Base-by-base conservation (phyloP, 2,329 filamentous ascomycete species). In the Nothopassalora personata region DNA sequence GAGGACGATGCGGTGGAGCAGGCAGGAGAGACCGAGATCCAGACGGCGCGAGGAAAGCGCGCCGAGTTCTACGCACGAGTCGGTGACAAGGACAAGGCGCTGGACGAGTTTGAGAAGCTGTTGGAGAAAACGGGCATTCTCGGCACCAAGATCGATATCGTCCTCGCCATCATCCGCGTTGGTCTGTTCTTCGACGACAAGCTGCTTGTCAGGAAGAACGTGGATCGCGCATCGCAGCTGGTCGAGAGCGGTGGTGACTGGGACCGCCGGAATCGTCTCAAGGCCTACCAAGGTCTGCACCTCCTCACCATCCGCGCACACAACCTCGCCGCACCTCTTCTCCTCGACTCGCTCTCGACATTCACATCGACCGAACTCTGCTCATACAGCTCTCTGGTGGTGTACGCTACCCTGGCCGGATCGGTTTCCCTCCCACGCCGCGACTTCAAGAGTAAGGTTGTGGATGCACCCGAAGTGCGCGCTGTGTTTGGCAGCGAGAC, bases 321-420 rank as follows among this genome's bases (percentile, higher is more conserved):
- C 81, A 90, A 87, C 74, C 81, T 90, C 60, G 92, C 91, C 45
- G 94, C 94, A 1, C 93, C 94, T 45, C 84, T 97, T 10, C 87
- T 99, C 53, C 90, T 99, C 71, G 94, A 99, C 81, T 96, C 91
- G 72, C 83, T 99, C 66, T 97, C 93, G 30, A 99, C 94, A 23
- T 99, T 99, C 76, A 99, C 94, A 63, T 97, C 91, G 75, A 97
- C 97, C 79, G 94, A 99, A 77, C 86, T 99, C 53, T 99, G 94
- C 86, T 93, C 88, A 66, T 99, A 99, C 80, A 96, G 91, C 60
- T 89, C 86, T 61, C 85, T 99, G 27, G 94, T 99, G 54, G 87
- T 97, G 58, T 99, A 97, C 79, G 91, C 94, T 1, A 93, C 97
- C 23, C 86, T 99, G 34, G 91, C 94, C 36, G 94, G 94, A 60